These are phyloP conservation scores for Aurifilum marmelostoma DNA, from an alignment of 2,329 filamentous ascomycete genomes.

Conservation along the genomic window DNA sequence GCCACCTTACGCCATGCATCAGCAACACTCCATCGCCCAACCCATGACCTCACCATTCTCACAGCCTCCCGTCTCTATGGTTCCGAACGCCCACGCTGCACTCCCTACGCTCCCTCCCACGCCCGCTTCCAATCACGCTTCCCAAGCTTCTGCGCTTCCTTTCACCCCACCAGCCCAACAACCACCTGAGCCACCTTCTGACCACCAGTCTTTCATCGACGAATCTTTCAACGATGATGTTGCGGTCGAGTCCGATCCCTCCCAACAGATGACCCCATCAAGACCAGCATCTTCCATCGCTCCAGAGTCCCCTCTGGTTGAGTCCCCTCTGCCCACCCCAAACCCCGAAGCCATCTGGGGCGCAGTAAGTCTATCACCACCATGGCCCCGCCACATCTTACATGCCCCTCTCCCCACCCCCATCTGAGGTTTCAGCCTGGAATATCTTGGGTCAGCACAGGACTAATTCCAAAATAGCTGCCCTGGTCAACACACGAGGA, in stretches of 20 bases:
- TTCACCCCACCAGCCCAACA: constrained; percentile 40
- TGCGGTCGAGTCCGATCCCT: constrained; percentile 29
- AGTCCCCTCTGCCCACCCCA: constrained; percentile 25
- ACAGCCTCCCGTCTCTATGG: constrained; percentile 42
- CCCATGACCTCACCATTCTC: constrained; percentile 11
- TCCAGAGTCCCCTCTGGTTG: constrained; percentile 39
- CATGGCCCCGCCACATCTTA: neutral
- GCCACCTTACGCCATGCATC: constrained; percentile 39
- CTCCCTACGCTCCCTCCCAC: constrained; percentile 50
- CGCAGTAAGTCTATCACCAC: neutral
- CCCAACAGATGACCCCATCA: constrained; percentile 38
- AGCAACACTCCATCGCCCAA: constrained; percentile 8
- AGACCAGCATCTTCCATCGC: constrained; percentile 40
- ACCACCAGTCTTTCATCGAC: neutral
- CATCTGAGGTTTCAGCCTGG: too few species aligned
- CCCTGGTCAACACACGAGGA: constrained; percentile 27
- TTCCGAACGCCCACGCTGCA: constrained; percentile 46
- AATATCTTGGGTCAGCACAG: constrained; percentile 25
- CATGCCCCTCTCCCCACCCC: neutral
- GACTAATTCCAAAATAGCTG: constrained; percentile 14
- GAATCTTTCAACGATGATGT: constrained; percentile 2
- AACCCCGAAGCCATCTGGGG: constrained; percentile 15
- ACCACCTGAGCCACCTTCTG: neutral
- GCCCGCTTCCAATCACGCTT: constrained; percentile 57
- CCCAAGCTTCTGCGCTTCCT: constrained; percentile 40